Percentiles rank a stretch among this genome's conserved stretches.
Conservation (phyloP, 106 monocot genomes). For the Vanilla planifolia region DNA sequence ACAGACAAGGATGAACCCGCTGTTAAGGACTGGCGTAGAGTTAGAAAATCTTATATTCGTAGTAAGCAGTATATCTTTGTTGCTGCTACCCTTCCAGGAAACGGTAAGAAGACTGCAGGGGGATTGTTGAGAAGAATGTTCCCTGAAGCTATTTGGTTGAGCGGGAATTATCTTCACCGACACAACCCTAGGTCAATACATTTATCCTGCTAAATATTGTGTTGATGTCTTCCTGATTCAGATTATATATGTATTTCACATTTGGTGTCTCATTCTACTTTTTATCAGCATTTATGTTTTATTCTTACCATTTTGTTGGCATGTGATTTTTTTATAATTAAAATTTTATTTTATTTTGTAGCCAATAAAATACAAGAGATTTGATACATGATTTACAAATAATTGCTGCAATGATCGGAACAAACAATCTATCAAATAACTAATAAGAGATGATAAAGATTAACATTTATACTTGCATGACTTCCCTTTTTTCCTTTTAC, state of each 20-base stretch:
- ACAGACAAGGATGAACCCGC: conserved; percentile 2
- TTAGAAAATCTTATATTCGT: conserved; percentile 71
- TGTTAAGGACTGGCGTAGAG: conserved; percentile 75
- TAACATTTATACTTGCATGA: too few relatives aligned
- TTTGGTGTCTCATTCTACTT: too few relatives aligned
- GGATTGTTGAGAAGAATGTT: conserved; percentile 90
- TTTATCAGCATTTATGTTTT: too few relatives aligned
- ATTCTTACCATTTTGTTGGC: too few relatives aligned
- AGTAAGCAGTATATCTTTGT: conserved; percentile 98
- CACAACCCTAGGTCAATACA: conserved; percentile 76
- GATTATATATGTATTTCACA: neutral
- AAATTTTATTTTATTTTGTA: too few relatives aligned
- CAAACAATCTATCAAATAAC: too few relatives aligned
- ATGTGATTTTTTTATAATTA: too few relatives aligned
- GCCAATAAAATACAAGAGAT: too few relatives aligned
- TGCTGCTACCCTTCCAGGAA: conserved; percentile 92
- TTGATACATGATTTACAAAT: too few relatives aligned
- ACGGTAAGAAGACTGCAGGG: conserved; percentile 93
- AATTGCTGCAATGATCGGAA: too few relatives aligned
- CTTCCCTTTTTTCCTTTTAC: too few relatives aligned
- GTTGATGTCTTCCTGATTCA: neutral
- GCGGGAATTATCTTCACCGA: conserved; percentile 81
- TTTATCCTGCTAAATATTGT: neutral
- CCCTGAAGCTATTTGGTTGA: conserved; percentile 83
- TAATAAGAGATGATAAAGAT: too few relatives aligned